phyloP scores from a whole-genome alignment of 768 basidiomycete species.

The Erythrobasidium yunnanense region DNA sequence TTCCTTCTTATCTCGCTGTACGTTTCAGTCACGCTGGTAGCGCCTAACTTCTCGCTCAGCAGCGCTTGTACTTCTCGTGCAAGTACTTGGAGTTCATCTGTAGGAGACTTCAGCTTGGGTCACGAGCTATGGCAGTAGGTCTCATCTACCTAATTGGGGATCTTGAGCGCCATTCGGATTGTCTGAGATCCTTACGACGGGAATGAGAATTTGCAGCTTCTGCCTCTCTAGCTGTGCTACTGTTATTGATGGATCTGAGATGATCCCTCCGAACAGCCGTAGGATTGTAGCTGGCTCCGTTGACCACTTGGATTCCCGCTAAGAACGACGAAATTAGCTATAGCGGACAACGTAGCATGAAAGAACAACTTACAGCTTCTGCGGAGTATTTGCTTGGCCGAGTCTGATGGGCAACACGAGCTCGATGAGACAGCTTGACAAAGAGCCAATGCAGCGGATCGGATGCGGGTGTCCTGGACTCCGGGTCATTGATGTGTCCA shows the following conservation, averaged over 20 bases:
- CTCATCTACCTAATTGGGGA: conserved; percentile 57
- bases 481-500: conserved; percentile 31
- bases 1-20: conserved; percentile 74
- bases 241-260: conserved; percentile 54
- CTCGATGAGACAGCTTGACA: conserved; percentile 73
- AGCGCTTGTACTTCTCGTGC: conserved; percentile 76
- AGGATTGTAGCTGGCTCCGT: conserved; percentile 67
- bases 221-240: conserved; percentile 53
- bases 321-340: not conserved
- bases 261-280: conserved; percentile 90
- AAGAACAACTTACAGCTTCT: conserved; percentile 26
- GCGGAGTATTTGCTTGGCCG: conserved; percentile 34
- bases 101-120: not conserved
- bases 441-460: conserved; percentile 77
- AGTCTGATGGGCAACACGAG: conserved; percentile 34
- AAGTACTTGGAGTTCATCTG: conserved; percentile 72
- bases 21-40: conserved; percentile 63
- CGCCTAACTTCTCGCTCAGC: conserved; percentile 73
- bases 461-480: conserved; percentile 39
- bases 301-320: conserved; percentile 61
- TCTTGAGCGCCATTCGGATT: conserved; percentile 68
- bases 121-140: not conserved
- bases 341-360: not conserved
- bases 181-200: conserved; percentile 74
- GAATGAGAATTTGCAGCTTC: conserved; percentile 72